These are phyloP conservation scores for Salix caprea DNA, from an alignment of 345 rosid genomes.

Conservation along the genomic window DNA sequence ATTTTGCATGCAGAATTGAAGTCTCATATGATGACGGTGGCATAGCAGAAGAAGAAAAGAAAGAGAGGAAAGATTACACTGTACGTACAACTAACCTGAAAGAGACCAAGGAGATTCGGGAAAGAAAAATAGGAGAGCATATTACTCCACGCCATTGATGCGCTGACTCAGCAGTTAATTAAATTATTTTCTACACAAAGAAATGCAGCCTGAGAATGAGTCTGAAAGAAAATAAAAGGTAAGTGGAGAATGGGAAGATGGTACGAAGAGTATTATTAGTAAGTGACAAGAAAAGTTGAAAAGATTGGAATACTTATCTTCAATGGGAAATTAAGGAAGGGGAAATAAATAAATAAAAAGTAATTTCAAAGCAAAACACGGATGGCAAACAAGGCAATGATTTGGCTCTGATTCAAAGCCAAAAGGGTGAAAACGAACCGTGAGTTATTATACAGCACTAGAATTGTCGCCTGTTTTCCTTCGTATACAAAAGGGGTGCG, in stretches of 20 bases:
- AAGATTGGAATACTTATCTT: background rate
- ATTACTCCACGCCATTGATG: conserved; percentile 17
- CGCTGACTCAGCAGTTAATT: background rate
- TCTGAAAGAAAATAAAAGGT: background rate
- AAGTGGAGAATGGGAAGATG: background rate
- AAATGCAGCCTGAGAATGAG: background rate
- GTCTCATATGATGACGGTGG: background rate
- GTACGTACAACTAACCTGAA: conserved; percentile 10
- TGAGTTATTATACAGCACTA: background rate
- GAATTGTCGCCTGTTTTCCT: background rate
- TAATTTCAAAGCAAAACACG: background rate
- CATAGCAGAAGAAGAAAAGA: background rate
- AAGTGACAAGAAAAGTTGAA: background rate
- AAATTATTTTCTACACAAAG: background rate
- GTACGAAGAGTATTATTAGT: background rate
- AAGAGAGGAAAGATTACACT: no score
- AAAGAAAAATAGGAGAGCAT: conserved; percentile 4
- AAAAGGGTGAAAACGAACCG: background rate
- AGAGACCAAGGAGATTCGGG: background rate
- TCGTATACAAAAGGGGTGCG: background rate
- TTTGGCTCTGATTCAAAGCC: background rate
- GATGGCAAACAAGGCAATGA: background rate
- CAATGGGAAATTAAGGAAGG: background rate
- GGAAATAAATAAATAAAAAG: background rate
- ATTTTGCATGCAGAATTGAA: background rate